phyloP scores from a whole-genome alignment of 2,329 filamentous ascomycete genomes.

The Neofusicoccum kwambonambiense region DNA sequence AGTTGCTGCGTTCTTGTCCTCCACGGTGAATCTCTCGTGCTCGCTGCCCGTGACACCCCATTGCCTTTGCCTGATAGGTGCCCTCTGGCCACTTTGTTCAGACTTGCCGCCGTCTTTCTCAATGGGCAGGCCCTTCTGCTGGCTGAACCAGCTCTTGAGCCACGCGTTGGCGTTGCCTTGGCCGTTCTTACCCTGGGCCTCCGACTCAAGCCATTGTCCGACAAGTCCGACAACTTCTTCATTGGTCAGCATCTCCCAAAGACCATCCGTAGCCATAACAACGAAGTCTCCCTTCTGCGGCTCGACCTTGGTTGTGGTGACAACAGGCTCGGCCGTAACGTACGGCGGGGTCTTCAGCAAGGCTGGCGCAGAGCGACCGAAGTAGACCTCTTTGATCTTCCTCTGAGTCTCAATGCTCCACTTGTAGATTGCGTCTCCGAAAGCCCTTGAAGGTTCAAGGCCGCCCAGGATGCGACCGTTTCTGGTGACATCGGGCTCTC shows the following conservation, averaged over 20 bases:
- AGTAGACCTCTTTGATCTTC: conserved; percentile 80
- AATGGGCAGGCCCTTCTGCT: conserved; percentile 66
- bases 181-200: conserved; percentile 43
- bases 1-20: conserved; percentile 94
- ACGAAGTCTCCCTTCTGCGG: conserved; percentile 91
- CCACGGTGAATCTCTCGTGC: conserved; percentile 82
- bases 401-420: conserved; percentile 85
- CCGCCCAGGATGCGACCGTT: conserved; percentile 91
- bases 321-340: conserved; percentile 91
- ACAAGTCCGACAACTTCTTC: conserved; percentile 97
- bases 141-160: conserved; percentile 67
- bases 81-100: conserved; percentile 68
- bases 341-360: conserved; percentile 90
- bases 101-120: conserved; percentile 58
- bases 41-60: conserved; percentile 78
- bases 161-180: conserved; percentile 55
- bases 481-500: conserved; percentile 80
- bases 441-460: conserved; percentile 88
- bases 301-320: conserved; percentile 89
- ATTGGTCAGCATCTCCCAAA: conserved; percentile 99
- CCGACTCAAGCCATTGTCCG: conserved; percentile 91
- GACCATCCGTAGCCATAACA: conserved; percentile 91
- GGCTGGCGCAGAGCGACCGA: conserved; percentile 74
- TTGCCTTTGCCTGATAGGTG: conserved; percentile 84
- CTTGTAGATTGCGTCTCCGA: conserved; percentile 96